Base-by-base conservation (phyloP, 2,329 filamentous ascomycete genomes). In the Cercospora zeae-maydis region DNA sequence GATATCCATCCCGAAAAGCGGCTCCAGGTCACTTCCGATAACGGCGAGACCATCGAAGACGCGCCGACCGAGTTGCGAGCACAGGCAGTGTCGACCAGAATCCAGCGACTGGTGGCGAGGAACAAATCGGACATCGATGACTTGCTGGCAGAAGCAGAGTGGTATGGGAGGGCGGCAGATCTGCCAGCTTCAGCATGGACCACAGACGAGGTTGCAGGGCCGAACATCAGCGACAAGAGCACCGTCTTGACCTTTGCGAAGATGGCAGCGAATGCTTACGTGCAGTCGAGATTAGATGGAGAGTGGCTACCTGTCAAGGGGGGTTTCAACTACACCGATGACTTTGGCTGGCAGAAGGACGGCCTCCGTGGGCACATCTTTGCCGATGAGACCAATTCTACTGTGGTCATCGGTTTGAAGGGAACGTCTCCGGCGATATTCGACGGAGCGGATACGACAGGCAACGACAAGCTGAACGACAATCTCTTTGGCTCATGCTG, bases 401-500 rank as follows among this genome's bases (percentile, higher is more conserved):
- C 93, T 1, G 83, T 98, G 58, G 87, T 98, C 45, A 95, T 98
- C 67, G 93, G 92, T 4, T 78, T 99, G 61, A 99, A 99, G 78
- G 95, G 52, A 30, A 54, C 54, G 19, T 72, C 79, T 8, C 86
- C 89, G 1, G 93, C 95, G 11, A 88, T 98, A 3, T 98, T 97
- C 74, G 93, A 98, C 75, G 95, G 95, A n/a, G 90, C 93, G 37
- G 93, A 93, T 57, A 98, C 95, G 1, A 98, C 93, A 0, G 96
- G 92, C 27, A 96, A 96, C 70, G 95, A 99, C 79, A 99, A 99
- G 79, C 82, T 93, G 72, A 99, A 98, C 75, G 95, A 99, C 78
- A 99, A 99, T 74, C 82, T 99, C 9, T 96, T 96, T 78, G 97
- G 97, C 79, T 96, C 93, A 74, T 99, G 95, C 79, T 99, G 95